A percentile compares a stretch with the other conserved stretches of the same genome.
Evolutionary conservation across 1,284 basidiomycete genomes (phyloP).

Genomic region (Gymnopus androsaceus): DNA sequence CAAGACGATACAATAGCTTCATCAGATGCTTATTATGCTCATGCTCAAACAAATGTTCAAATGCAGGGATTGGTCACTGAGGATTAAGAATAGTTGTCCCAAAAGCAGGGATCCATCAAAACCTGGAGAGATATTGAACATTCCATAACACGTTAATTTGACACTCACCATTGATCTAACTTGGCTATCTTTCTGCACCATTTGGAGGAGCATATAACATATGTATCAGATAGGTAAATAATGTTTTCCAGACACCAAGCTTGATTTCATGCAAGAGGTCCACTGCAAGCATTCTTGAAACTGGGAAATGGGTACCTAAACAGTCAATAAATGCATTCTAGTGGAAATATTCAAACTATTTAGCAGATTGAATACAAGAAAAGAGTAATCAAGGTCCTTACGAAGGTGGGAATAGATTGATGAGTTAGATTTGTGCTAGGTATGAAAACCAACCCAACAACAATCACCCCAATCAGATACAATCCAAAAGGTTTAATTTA

Average conservation of each 20-base stretch:
- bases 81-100: constrained; percentile 27
- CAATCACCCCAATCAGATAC: too few species aligned
- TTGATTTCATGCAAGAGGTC: constrained; percentile 42
- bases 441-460: too few species aligned
- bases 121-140: constrained; percentile 19
- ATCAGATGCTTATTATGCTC: constrained; percentile 23
- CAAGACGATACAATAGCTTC: constrained; percentile 21
- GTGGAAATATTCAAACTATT: too few species aligned
- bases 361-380: not conserved
- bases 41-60: constrained; percentile 27
- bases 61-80: constrained; percentile 36
- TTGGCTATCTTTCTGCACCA: constrained; percentile 2
- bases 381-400: not conserved
- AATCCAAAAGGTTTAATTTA: too few species aligned
- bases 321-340: constrained; percentile 36
- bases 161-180: constrained; percentile 5
- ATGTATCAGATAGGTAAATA: constrained; percentile 36
- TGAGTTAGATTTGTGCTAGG: too few species aligned
- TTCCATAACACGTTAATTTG: not conserved
- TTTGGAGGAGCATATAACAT: constrained; percentile 26
- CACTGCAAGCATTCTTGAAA: constrained; percentile 31
- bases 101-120: constrained; percentile 26
- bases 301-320: constrained; percentile 27
- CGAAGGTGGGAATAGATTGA: constrained; percentile 6
- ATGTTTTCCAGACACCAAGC: constrained; percentile 37